phyloP scores from a whole-genome alignment of 2,329 filamentous ascomycete genomes.

The Botrytis aclada region DNA sequence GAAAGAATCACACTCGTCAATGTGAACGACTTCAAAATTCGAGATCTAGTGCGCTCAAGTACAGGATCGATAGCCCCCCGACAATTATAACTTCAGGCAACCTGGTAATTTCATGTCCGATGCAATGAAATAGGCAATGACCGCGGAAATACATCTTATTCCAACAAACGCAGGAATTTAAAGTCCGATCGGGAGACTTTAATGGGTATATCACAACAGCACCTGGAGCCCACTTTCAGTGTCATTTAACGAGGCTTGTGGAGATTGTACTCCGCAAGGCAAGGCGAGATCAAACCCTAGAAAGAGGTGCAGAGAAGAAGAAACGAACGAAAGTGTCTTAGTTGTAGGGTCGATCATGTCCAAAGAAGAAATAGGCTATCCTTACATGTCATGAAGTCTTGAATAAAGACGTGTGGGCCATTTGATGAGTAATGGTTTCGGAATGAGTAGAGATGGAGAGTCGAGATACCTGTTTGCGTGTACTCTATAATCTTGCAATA shows the following conservation, averaged over 20 bases:
- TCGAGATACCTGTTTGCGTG: background rate
- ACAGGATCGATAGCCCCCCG: background rate
- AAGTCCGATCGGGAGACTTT: background rate
- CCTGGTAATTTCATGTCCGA: background rate
- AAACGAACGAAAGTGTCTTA: background rate
- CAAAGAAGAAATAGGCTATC: background rate
- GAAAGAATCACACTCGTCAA: background rate
- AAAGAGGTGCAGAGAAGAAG: background rate
- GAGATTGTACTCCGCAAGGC: background rate
- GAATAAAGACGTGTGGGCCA: background rate
- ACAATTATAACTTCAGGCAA: background rate
- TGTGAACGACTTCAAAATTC: background rate
- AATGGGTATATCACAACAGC: background rate
- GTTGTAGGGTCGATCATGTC: conserved; percentile 8
- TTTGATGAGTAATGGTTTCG: background rate
- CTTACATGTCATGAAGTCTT: background rate
- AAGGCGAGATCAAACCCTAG: background rate
- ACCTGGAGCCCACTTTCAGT: background rate
- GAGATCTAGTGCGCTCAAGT: background rate
- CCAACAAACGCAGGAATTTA: background rate
- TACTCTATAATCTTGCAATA: background rate
- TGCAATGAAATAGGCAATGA: background rate
- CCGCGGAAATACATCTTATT: background rate
- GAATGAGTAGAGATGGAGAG: background rate
- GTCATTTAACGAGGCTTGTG: background rate